Conservation (phyloP, 495 filamentous ascomycete genomes). For the Talaromyces ruber region DNA sequence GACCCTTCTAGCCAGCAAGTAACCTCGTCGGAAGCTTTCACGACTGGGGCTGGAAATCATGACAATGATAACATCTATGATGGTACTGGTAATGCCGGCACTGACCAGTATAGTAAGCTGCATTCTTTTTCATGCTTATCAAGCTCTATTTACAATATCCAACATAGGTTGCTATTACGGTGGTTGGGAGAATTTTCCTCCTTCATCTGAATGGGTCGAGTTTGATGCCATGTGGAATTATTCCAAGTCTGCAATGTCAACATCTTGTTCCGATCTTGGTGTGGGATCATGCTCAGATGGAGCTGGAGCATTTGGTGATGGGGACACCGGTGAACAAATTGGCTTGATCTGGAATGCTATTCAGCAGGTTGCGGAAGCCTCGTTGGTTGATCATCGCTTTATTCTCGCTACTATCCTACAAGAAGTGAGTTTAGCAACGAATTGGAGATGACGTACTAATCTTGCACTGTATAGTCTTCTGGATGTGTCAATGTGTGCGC, state of each 20-base stretch:
- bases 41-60: not conserved
- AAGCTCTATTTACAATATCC: not conserved
- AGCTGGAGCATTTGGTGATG: conserved; percentile 10
- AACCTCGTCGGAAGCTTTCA: conserved; percentile 4
- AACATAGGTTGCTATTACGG: conserved; percentile 3
- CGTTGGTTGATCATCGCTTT: conserved; percentile 23
- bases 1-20: conserved; percentile 4
- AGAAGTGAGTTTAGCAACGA: conserved; percentile 15
- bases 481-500: conserved; percentile 18
- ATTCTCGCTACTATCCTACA: conserved; percentile 31
- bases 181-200: conserved; percentile 6
- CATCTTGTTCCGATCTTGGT: conserved; percentile 7
- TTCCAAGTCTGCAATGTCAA: conserved; percentile 5
- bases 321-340: conserved; percentile 18
- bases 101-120: conserved; percentile 2
- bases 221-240: conserved; percentile 7
- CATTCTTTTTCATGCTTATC: not conserved
- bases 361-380: conserved; percentile 14
- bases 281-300: conserved; percentile 1
- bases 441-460: not conserved
- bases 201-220: conserved; percentile 2
- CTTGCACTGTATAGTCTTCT: conserved; percentile 11
- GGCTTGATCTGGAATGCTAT: conserved; percentile 23
- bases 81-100: conserved; percentile 3
- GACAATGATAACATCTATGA: conserved; percentile 6